Conservation (phyloP, 2,329 filamentous ascomycete genomes). For the Fusarium subtropicale region DNA sequence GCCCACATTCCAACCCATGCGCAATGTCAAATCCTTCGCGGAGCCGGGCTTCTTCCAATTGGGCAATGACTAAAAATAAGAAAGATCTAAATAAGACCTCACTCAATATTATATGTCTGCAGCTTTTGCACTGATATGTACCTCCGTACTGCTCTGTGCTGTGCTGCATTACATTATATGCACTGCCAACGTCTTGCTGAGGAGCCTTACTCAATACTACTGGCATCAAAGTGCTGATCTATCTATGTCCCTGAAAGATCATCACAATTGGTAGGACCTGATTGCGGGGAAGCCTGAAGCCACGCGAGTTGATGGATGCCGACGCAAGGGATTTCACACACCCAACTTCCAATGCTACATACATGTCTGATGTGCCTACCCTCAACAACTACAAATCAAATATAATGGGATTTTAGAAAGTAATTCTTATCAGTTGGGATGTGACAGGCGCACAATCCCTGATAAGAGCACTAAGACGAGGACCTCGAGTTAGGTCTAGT, state of each 20-base stretch:
- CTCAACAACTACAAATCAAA: not conserved
- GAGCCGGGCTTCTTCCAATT: constrained; percentile 40
- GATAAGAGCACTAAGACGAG: not conserved
- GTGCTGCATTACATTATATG: constrained; percentile 1
- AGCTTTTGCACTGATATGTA: not conserved
- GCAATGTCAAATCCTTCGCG: constrained; percentile 37
- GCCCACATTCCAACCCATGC: constrained; percentile 34
- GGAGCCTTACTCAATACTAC: not conserved
- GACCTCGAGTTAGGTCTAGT: not conserved
- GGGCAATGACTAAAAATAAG: constrained; percentile 22
- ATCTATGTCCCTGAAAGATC: not conserved
- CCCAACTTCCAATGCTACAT: constrained; percentile 8
- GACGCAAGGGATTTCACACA: constrained; percentile 17
- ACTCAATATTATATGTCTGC: constrained; percentile 1
- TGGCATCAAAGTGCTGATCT: not conserved
- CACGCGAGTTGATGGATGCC: constrained; percentile 26
- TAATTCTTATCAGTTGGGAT: constrained; percentile 20
- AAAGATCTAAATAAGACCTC: constrained; percentile 25
- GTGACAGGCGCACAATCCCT: constrained; percentile 5
- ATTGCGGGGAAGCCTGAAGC: constrained; percentile 33
- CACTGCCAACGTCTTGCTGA: constrained; percentile 11
- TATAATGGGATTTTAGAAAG: not conserved
- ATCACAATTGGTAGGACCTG: not conserved
- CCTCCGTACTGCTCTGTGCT: not conserved
- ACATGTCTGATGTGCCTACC: constrained; percentile 4